Base-by-base conservation (phyloP, 1,284 basidiomycete species). In the Anthracocystis setariae region DNA sequence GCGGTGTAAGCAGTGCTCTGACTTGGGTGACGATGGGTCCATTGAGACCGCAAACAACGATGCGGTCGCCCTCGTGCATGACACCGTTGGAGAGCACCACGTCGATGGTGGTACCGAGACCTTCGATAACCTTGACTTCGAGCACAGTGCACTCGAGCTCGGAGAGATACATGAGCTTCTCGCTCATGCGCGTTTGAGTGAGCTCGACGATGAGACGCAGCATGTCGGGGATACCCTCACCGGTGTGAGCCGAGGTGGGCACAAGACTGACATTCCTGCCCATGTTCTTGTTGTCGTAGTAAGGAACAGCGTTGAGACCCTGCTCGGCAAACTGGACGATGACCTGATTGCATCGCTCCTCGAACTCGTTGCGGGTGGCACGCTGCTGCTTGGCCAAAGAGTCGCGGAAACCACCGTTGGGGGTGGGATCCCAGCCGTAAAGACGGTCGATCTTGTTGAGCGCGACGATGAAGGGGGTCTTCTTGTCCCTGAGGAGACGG, bases 361-460 rank as follows among this genome's bases (percentile, higher is more conserved):
- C 92, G 83, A 97, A 99, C 85, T 98, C 94, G 74, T 92, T 91
- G 80, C 92, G 90, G 32, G 94, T 93, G 27, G 91, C 85, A 46
- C 85, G 87, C 74, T 87, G 86, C 85, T 98, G 96, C 82, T 92
- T 90, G n/a, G 89, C 90, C 46, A 98, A 87, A 10, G 93, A 93
- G 82, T 93, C 92, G 65, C 88, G 90, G 89, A 98, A 96, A 35
- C 92, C 92, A 62, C 90, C 91, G 85, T 98, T 91, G 8, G 93
- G 92, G 32, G 89, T 95, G 8, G 93, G 84, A 78, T 93, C 87
- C 96, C 96, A 99, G 63, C 92, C 91, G 82, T 96, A 98, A 82
- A 97, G 89, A 86, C 96, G 92, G 87, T 98, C 95, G 82, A 98
- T 95, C 92, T 99, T 98, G 87, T 99, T 99, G 63, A 99, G 86